These are phyloP conservation scores for Umbilicaria muhlenbergii DNA, from an alignment of 495 filamentous ascomycete genomes.

Conservation along the genomic window DNA sequence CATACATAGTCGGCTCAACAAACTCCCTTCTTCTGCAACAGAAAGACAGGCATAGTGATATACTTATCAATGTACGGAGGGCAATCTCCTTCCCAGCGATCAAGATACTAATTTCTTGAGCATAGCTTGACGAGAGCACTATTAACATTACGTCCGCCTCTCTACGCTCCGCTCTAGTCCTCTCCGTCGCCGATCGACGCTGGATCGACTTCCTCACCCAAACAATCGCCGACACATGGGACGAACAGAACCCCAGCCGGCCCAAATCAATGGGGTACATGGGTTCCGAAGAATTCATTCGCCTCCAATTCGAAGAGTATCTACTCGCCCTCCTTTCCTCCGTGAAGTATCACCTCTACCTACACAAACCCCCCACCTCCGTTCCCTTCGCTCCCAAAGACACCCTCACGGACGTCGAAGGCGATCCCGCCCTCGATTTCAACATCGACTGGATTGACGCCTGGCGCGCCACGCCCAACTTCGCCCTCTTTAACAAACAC, in stretches of 20 bases:
- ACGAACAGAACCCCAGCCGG: conserved; percentile 70
- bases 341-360: conserved; percentile 76
- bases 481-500: conserved; percentile 59
- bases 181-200: conserved; percentile 76
- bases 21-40: conserved; percentile 89
- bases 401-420: conserved; percentile 33
- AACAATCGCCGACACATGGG: conserved; percentile 91
- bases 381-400: conserved; percentile 14
- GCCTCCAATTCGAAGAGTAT: conserved; percentile 96
- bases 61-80: conserved; percentile 64
- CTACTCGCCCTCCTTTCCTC: conserved; percentile 75
- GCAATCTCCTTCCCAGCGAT: not conserved
- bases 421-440: conserved; percentile 76
- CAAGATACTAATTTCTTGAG: not conserved
- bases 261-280: conserved; percentile 92
- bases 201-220: conserved; percentile 96
- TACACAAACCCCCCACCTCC: conserved; percentile 19
- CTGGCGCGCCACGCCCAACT: conserved; percentile 82
- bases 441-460: conserved; percentile 56
- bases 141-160: conserved; percentile 72
- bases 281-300: conserved; percentile 95
- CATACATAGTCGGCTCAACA: conserved; percentile 92
- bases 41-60: conserved; percentile 93
- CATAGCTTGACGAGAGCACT: conserved; percentile 67
- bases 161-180: conserved; percentile 56